Evolutionary conservation across 176 grass and related monocot genomes (phyloP), one percentile per base, ranked within the genome.

Genomic region (Hordeum marinum): DNA sequence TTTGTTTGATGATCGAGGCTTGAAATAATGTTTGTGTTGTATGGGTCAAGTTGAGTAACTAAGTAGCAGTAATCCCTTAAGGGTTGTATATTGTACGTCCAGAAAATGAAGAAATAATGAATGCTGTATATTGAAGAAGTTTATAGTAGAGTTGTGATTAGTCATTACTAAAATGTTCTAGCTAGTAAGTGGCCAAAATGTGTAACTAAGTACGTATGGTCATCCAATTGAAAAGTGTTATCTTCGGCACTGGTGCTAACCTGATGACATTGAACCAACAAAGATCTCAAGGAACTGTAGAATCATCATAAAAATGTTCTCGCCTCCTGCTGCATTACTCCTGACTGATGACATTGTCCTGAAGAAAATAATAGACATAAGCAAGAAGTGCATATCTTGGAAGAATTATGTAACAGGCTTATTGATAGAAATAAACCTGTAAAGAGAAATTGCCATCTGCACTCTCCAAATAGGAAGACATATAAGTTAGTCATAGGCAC

Each of bases 331-430:
- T 76, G 93, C 91, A 85, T 90, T 88, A 90, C 96, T 94, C 92
- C 93, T 90, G 26, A 98, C 96, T 88, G 93, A 95, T 87, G 96
- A 93, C 96, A 98, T 98, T 67, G 96, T 98, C 89, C 96, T 98
- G 83, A 63, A 81, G 62, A 85, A 87, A 86, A 74, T 32, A 31
- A 82, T 27, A 68, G 3, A 81, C 32, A 72, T 88, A 90, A 94
- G 76, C 50, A 45, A 80, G 32, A 85, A 84, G 79, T n/a, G 65
- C 4, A 67, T 20, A 64, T 63, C 23, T 24, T 68, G 15, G 43
- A 25, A 41, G 68, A 75, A 46, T 12, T 15, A 83, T 75, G 64
- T 11, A 81, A 68, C 34, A 84, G 29, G 52, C 39, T 64, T 63
- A 86, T 63, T 55, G 75, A 54, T 29, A 87, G 62, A 85, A 83